Evolutionary conservation across 371 early-diverging fungal species (phyloP), one percentile per base, ranked within the genome.

Genomic region (Mucor lusitanicus): DNA sequence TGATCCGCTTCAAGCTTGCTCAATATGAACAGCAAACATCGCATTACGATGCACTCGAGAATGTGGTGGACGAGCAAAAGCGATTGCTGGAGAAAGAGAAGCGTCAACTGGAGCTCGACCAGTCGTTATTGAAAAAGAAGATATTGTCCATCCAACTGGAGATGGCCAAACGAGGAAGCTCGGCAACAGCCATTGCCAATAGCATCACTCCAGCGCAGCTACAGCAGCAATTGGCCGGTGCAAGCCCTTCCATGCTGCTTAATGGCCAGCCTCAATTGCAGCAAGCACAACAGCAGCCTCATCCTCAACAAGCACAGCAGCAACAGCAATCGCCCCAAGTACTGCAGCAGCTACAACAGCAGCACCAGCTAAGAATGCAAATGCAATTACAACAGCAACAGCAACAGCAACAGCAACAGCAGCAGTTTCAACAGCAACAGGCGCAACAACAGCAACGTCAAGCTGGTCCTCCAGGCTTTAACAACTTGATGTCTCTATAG

Each of bases 11-110:
- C 40, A 96, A 98, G 73, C 59, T 94, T 53, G 81, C 82, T 66
- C 92, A 93, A 70, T 81, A 95, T 56, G 69, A 92, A 91, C 70
- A 78, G 87, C 60, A 95, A 91, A 70, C 83, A 91, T 77, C 83
- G 78, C 91, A 95, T 68, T 95, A 96, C 71, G 92, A 94, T 60
- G 91, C 91, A 64, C 68, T 97, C 71, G 97, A 97, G 73, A 81
- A 77, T 8, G 71, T 91, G 15, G 74, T 78, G 6, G 80, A 80
- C 39, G 70, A 77, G 50, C 64, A 74, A 75, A 97, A 97, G 71
- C 80, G 79, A 7, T 67, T 90, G 21, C 69, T 77, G 8, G 79
- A 82, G 50, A 74, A 76, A 35, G 97, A 97, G 74, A 86, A 89
- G 63, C 83, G 83, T 57, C 94, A 94, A 46, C 67, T 97, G 21